Conservation (phyloP, 2,329 filamentous ascomycete species). For the Neofusicoccum umdonicola region DNA sequence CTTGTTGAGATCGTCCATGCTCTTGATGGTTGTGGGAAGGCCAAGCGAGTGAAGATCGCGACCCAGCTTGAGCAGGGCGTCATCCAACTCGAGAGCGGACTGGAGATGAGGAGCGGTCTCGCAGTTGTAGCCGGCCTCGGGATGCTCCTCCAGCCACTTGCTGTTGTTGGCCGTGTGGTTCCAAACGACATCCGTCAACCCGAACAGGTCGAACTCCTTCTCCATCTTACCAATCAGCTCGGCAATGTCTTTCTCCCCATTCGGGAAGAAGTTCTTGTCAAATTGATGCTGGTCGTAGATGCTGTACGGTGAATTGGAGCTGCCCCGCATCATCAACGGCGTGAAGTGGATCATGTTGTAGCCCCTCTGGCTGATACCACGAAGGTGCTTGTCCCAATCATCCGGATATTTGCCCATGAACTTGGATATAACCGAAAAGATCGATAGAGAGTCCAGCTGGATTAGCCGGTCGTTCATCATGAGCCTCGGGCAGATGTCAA, state of each 20-base stretch:
- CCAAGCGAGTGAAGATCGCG: constrained; percentile 63
- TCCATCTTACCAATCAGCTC: constrained; percentile 79
- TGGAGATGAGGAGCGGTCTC: constrained; percentile 76
- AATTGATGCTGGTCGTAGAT: constrained; percentile 89
- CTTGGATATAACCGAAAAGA: constrained; percentile 95
- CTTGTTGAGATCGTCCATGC: constrained; percentile 67
- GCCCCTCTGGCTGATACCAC: constrained; percentile 81
- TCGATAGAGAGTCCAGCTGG: constrained; percentile 80
- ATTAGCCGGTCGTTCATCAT: constrained; percentile 70
- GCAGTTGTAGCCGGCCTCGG: constrained; percentile 92
- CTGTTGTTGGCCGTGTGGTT: constrained; percentile 98
- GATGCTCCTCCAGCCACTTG: constrained; percentile 89
- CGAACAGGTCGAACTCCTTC: constrained; percentile 77
- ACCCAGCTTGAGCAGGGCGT: constrained; percentile 65
- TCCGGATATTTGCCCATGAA: constrained; percentile 92
- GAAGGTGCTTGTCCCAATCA: constrained; percentile 87
- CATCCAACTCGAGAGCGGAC: constrained; percentile 72
- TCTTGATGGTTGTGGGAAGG: constrained; percentile 71
- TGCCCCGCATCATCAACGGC: constrained; percentile 81
- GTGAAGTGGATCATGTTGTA: constrained; percentile 99
- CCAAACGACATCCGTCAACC: constrained; percentile 93
- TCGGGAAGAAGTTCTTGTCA: constrained; percentile 77
- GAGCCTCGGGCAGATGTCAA: constrained; percentile 85
- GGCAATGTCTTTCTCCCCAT: constrained; percentile 77
- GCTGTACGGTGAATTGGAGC: constrained; percentile 95